Conservation (phyloP, 1,284 basidiomycete genomes). For the Neotropicomus parvogracilis region DNA sequence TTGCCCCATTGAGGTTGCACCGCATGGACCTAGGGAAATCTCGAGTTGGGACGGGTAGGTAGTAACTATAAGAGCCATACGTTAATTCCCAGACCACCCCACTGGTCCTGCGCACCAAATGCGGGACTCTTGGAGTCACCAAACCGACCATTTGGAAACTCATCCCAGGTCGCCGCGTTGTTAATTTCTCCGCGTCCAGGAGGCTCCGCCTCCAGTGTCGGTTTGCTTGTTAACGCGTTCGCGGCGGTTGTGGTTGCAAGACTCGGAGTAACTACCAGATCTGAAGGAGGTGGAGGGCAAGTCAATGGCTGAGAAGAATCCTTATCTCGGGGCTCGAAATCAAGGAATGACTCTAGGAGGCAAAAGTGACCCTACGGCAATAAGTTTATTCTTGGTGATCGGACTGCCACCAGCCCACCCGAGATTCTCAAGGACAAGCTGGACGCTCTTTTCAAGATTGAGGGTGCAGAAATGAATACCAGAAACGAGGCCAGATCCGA, state of each 20-base stretch:
- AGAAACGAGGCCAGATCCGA: constrained; percentile 52
- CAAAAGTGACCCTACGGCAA: constrained; percentile 48
- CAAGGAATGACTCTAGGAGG: constrained; percentile 1
- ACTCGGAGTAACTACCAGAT: constrained; percentile 54
- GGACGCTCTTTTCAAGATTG: constrained; percentile 95
- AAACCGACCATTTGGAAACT: constrained; percentile 99
- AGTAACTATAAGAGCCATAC: constrained; percentile 35
- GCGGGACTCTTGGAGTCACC: constrained; percentile 97
- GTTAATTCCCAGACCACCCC: constrained; percentile 59
- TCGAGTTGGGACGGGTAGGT: background rate
- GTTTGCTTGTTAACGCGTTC: constrained; percentile 49
- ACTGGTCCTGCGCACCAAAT: constrained; percentile 78
- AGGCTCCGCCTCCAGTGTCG: constrained; percentile 49
- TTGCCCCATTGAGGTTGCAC: constrained; percentile 79
- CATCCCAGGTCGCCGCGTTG: constrained; percentile 86
- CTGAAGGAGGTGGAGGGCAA: constrained; percentile 30
- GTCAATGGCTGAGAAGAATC: constrained; percentile 35
- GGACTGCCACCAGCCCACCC: constrained; percentile 56
- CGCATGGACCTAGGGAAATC: constrained; percentile 51
- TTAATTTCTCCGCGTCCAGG: constrained; percentile 67
- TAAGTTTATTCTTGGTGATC: constrained; percentile 60
- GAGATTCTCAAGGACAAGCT: constrained; percentile 79
- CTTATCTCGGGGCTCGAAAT: constrained; percentile 30
- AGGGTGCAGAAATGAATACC: constrained; percentile 96
- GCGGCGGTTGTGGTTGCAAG: constrained; percentile 48